Conservation (phyloP, 2,329 filamentous ascomycete species). For the Colletotrichum echinochloae region DNA sequence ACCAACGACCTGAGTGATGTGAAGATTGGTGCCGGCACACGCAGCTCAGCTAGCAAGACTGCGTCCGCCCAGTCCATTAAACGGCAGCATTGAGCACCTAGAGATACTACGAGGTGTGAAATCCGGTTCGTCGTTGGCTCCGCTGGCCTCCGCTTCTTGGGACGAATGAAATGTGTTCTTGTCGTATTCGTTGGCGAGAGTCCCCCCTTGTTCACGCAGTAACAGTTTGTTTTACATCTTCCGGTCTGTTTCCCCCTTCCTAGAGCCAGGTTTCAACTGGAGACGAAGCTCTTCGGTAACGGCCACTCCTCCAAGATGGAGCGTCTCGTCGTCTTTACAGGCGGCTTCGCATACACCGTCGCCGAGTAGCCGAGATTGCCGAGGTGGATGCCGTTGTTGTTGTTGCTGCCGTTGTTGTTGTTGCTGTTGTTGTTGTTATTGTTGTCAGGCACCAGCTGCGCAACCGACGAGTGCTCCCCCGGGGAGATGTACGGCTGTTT, state of each 20-base stretch:
- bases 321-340: too few relatives aligned
- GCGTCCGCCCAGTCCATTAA: too few relatives aligned
- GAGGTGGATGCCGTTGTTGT: slow-evolving; percentile 15
- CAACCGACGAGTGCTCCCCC: slow-evolving; percentile 35
- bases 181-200: background rate
- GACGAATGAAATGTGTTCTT: background rate
- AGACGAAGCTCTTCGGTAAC: background rate
- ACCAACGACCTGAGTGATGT: background rate
- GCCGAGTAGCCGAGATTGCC: slow-evolving; percentile 4
- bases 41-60: too few relatives aligned
- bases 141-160: background rate
- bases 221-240: background rate
- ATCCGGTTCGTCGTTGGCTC: background rate
- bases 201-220: background rate
- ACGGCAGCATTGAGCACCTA: too few relatives aligned
- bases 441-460: slow-evolving; percentile 22
- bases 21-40: background rate
- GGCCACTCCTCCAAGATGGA: background rate
- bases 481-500: background rate
- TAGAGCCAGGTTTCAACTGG: background rate
- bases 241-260: too few relatives aligned
- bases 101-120: too few relatives aligned
- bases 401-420: slow-evolving; percentile 9
- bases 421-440: too few relatives aligned
- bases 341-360: background rate